Percentiles rank a stretch among this genome's conserved stretches.
phyloP scores from a whole-genome alignment of 148 eudicot species.

The Rhododendron henanense region DNA sequence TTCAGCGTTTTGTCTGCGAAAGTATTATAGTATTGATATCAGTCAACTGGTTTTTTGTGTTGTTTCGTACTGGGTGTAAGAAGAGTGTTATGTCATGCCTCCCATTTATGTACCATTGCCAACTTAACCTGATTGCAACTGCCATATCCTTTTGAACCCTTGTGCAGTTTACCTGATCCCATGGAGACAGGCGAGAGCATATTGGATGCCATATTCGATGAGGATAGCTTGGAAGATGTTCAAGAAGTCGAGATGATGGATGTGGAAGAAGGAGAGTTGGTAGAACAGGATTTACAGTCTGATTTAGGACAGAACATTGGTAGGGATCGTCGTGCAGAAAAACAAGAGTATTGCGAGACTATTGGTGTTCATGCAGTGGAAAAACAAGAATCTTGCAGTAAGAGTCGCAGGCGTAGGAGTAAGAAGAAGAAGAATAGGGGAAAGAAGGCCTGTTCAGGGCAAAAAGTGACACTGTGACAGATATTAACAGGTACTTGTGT shows the following conservation, averaged over 20 bases:
- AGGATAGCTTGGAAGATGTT: too few species aligned
- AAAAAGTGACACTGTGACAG: too few species aligned
- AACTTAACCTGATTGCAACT: not conserved
- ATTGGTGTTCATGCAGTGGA: conserved; percentile 15
- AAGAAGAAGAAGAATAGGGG: conserved; percentile 53
- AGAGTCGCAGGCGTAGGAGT: conserved; percentile 23
- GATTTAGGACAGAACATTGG: conserved; percentile 22
- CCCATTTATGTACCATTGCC: not conserved
- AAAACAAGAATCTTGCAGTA: conserved; percentile 24
- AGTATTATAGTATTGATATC: not conserved
- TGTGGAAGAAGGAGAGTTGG: too few species aligned
- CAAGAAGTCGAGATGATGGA: too few species aligned
- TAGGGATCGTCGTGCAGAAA: conserved; percentile 19
- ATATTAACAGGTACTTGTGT: too few species aligned
- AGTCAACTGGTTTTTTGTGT: too few species aligned
- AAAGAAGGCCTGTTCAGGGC: conserved; percentile 31
- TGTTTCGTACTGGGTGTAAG: too few species aligned
- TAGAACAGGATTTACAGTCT: conserved; percentile 13
- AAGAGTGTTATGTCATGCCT: not conserved
- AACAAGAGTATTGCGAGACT: conserved; percentile 16
- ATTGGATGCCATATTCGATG: conserved; percentile 15
- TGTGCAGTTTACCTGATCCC: conserved; percentile 19
- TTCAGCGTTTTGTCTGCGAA: not conserved
- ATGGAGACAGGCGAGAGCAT: conserved; percentile 64
- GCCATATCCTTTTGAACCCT: conserved; percentile 1